Base-by-base conservation (phyloP, 2,329 filamentous ascomycete species). In the Hymenoscyphus repandus region DNA sequence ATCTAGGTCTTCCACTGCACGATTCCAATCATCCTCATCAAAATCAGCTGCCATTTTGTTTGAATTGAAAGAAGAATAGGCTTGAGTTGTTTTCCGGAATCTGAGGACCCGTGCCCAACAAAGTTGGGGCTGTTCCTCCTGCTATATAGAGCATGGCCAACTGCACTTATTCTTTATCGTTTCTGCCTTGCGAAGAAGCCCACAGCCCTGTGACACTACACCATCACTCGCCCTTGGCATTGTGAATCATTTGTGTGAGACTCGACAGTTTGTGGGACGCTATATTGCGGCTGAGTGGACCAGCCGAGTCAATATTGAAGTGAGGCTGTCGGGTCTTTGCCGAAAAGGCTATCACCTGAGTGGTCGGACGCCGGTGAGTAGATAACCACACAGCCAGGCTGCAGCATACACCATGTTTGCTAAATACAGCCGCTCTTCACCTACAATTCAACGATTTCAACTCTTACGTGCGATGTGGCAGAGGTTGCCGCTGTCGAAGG, bases 1-100 rank as follows among this genome's bases (percentile, higher is more conserved):
- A 40, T 51, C 42, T 10, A 36, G 6, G 13, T 40, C n/a, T 7
- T 40, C 22, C 12, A 46, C 33, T 15, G 22, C 49, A 33, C 15
- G 18, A 27, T 41, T 31, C 42, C 43, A 51, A 15, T 51, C 49
- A 46, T 46, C 42, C n/a, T 32, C n/a, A 47, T 51, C 49, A 46
- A 51, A 40, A 40, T 51, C 49, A 17, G 42, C 49, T 18, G 44
- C 44, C n/a, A 43, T 41, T 45, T 37, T 12, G 30, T 11, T 20
- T 31, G 36, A 42, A 37, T 13, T 37, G 34, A 37, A 37, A 37
- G 15, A 17, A 17, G 34, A 37, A 37, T 20, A 13, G 32, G 37
- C 13, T 38, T 27, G 33, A 12, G 9, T 47, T 27, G 45, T 12
- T 31, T 34, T 6, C 38, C 12, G 37, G 36, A 32, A 20, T 32